phyloP scores from a whole-genome alignment of 306 rosid species.

The Begonia peltatifolia region DNA sequence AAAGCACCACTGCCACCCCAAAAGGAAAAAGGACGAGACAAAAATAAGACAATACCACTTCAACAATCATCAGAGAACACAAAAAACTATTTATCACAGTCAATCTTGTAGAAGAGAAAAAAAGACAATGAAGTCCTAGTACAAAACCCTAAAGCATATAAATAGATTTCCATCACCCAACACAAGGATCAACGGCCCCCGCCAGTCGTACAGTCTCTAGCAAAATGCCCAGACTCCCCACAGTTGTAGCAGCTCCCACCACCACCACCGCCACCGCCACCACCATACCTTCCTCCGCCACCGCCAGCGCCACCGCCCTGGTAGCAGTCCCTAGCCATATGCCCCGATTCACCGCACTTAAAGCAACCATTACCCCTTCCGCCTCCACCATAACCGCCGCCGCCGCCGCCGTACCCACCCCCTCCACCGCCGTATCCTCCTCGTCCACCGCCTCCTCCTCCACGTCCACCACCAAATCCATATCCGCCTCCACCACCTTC shows the following conservation, averaged over 20 bases:
- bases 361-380: slow-evolving; percentile 25
- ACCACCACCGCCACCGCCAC: slow-evolving; percentile 41
- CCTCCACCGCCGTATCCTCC: slow-evolving; percentile 34
- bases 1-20: slow-evolving; percentile 4
- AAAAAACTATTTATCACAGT: neutral
- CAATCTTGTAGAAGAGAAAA: slow-evolving; percentile 1
- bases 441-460: slow-evolving; percentile 4
- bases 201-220: slow-evolving; percentile 32
- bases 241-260: slow-evolving; percentile 32
- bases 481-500: slow-evolving; percentile 28
- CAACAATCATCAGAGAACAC: too few species aligned
- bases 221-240: slow-evolving; percentile 48
- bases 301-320: slow-evolving; percentile 20
- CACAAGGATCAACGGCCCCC: slow-evolving; percentile 14
- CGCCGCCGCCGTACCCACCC: slow-evolving; percentile 13
- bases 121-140: neutral
- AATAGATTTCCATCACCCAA: neutral
- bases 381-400: slow-evolving; percentile 17
- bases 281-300: slow-evolving; percentile 9
- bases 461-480: slow-evolving; percentile 13
- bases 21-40: neutral
- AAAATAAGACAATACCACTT: too few species aligned
- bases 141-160: slow-evolving; percentile 6
- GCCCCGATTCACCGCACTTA: slow-evolving; percentile 37
- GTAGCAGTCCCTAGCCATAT: slow-evolving; percentile 26